Evolutionary conservation across 2,329 filamentous ascomycete species (phyloP).

Genomic region (Botryosphaeria dothidea): DNA sequence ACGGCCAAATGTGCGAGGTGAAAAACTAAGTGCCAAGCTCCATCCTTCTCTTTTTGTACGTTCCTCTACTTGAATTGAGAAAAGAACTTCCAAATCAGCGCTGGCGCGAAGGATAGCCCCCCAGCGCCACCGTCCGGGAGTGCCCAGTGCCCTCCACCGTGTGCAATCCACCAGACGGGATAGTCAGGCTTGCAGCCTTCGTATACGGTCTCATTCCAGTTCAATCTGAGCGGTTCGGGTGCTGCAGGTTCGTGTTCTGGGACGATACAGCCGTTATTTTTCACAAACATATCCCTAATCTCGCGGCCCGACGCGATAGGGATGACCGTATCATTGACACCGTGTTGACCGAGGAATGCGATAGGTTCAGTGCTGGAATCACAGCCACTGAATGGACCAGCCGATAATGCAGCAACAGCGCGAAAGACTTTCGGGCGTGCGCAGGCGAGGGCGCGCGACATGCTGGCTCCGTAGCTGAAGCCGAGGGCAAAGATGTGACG

Average conservation of each 20-base stretch:
- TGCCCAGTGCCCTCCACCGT: neutral
- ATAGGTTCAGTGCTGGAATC: slow-evolving; percentile 41
- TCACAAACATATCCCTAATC: slow-evolving; percentile 42
- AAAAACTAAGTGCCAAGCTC: too few species aligned
- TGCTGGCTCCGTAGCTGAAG: slow-evolving; percentile 49
- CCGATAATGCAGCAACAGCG: slow-evolving; percentile 37
- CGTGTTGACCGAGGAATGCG: slow-evolving; percentile 44
- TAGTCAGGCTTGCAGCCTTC: neutral
- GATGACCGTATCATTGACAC: slow-evolving; percentile 41
- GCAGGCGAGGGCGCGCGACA: slow-evolving; percentile 47
- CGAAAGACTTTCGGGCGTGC: slow-evolving; percentile 41
- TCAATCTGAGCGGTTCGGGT: neutral
- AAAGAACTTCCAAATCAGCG: neutral
- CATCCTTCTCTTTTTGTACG: too few species aligned
- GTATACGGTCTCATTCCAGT: neutral
- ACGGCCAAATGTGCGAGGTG: too few species aligned
- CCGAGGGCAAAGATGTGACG: slow-evolving; percentile 45
- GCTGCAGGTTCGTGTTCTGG: neutral
- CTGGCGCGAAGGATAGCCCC: neutral
- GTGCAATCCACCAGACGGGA: neutral
- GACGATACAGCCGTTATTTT: slow-evolving; percentile 38
- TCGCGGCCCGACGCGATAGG: slow-evolving; percentile 35
- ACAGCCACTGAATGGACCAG: slow-evolving; percentile 26
- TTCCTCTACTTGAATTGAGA: neutral
- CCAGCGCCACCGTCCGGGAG: neutral